Evolutionary conservation across 257 asterid genomes (phyloP).

Genomic region (Orobanche coerulescens): DNA sequence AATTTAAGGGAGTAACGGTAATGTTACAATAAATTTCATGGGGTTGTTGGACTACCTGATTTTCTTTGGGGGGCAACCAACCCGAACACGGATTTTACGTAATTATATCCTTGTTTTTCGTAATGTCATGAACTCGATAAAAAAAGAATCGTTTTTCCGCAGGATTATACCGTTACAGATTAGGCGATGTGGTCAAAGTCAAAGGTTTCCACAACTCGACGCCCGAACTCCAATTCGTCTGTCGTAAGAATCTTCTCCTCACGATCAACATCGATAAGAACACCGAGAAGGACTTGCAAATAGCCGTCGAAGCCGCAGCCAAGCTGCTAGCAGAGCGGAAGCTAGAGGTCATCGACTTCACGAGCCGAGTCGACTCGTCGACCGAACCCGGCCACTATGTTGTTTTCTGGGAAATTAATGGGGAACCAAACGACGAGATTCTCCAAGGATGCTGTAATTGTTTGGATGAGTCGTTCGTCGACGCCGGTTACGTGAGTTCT

Average conservation of each 20-base stretch:
- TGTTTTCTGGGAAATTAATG: constrained; percentile 72
- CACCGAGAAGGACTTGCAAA: constrained; percentile 84
- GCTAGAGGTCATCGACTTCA: constrained; percentile 78
- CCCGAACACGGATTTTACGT: too few relatives aligned
- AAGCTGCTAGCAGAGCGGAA: constrained; percentile 44
- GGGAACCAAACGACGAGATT: constrained; percentile 45
- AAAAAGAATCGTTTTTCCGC: constrained; percentile 11
- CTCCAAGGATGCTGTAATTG: constrained; percentile 80
- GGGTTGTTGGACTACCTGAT: too few relatives aligned
- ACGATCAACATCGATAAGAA: constrained; percentile 87
- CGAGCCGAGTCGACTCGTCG: constrained; percentile 56
- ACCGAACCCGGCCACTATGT: constrained; percentile 72
- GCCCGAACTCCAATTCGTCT: constrained; percentile 78
- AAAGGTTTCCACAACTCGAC: constrained; percentile 78
- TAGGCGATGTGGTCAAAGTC: constrained; percentile 86
- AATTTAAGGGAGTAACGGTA: too few relatives aligned
- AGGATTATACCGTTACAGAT: constrained; percentile 83
- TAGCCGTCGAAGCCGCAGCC: constrained; percentile 73
- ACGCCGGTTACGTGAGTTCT: constrained; percentile 76
- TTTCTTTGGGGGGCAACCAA: too few relatives aligned
- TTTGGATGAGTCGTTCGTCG: constrained; percentile 61
- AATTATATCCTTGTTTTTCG: too few relatives aligned
- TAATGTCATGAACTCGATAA: too few relatives aligned
- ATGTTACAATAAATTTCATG: too few relatives aligned
- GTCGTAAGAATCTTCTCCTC: constrained; percentile 80